Percentiles rank a stretch among this genome's conserved stretches.
phyloP scores from a whole-genome alignment of 345 rosid species.

The Pseudoturritis turrita region DNA sequence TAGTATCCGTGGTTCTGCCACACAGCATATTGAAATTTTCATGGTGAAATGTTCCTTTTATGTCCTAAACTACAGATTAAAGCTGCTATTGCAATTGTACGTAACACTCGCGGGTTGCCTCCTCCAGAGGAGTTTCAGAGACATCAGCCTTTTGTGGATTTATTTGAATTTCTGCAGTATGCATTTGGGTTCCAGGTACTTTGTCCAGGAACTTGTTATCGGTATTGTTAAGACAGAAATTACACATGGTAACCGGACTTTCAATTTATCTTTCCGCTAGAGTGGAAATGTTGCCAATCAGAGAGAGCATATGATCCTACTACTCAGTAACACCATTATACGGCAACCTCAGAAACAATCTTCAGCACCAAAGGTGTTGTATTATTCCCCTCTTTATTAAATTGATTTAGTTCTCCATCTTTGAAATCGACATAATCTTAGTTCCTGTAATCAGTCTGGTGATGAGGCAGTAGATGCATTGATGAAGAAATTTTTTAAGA shows the following conservation, averaged over 20 bases:
- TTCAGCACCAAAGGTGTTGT: conserved; percentile 49
- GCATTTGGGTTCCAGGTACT: conserved; percentile 90
- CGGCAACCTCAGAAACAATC: conserved; percentile 57
- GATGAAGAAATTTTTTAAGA: conserved; percentile 83
- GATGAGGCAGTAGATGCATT: conserved; percentile 74
- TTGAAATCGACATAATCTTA: conserved; percentile 20
- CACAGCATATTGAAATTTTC: not conserved
- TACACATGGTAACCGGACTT: not conserved
- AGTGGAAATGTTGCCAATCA: conserved; percentile 86
- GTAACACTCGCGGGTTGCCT: conserved; percentile 60
- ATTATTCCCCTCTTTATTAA: not conserved
- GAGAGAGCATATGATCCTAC: conserved; percentile 90
- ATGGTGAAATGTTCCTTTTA: not conserved
- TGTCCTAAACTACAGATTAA: conserved; percentile 50
- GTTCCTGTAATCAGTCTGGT: conserved; percentile 45
- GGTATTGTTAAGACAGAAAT: not conserved
- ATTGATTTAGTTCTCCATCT: not conserved
- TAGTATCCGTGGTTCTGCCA: not conserved
- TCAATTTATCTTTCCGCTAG: conserved; percentile 36
- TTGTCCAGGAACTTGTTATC: not conserved
- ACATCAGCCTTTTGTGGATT: conserved; percentile 48
- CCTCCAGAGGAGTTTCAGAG: conserved; percentile 47
- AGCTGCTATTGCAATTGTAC: conserved; percentile 70
- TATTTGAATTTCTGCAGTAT: conserved; percentile 71
- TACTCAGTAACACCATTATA: conserved; percentile 62